These are phyloP conservation scores for Fusarium sp. DNA, from an alignment of 2,329 filamentous ascomycete genomes.

Conservation along the genomic window DNA sequence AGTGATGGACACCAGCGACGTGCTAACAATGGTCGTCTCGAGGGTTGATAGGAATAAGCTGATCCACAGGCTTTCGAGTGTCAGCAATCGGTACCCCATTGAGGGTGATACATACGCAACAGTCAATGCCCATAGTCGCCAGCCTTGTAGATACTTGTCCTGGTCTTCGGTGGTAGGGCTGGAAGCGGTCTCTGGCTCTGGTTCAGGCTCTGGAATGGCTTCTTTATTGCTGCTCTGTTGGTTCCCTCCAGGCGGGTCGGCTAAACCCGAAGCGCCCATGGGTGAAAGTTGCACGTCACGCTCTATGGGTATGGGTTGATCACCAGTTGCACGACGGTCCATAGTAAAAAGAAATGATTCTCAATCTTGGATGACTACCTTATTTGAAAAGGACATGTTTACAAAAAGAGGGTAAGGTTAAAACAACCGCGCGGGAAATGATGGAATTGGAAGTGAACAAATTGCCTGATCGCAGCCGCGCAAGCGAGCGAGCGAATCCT, in stretches of 20 bases:
- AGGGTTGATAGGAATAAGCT: slow-evolving; percentile 53
- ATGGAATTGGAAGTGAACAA: background rate
- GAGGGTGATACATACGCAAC: background rate
- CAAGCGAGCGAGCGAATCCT: background rate
- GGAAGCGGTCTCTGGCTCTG: background rate
- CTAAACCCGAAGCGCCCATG: background rate
- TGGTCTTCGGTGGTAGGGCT: background rate
- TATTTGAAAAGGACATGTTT: background rate
- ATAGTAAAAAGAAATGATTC: background rate
- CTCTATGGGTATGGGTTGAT: background rate
- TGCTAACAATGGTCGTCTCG: slow-evolving; percentile 63
- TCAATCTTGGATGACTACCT: background rate
- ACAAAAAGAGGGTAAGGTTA: background rate
- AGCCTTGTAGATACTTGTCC: background rate
- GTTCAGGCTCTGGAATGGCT: too few species aligned
- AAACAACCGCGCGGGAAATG: background rate
- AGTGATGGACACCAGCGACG: slow-evolving; percentile 58
- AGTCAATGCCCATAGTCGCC: background rate
- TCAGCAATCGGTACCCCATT: background rate
- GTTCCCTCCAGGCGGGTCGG: background rate
- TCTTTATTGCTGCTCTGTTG: background rate
- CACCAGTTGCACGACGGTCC: background rate
- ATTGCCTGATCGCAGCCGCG: background rate
- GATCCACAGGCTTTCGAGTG: slow-evolving; percentile 1
- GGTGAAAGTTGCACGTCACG: background rate